phyloP scores from a whole-genome alignment of 163 green algal genomes.

The Scenedesmus sp. region DNA sequence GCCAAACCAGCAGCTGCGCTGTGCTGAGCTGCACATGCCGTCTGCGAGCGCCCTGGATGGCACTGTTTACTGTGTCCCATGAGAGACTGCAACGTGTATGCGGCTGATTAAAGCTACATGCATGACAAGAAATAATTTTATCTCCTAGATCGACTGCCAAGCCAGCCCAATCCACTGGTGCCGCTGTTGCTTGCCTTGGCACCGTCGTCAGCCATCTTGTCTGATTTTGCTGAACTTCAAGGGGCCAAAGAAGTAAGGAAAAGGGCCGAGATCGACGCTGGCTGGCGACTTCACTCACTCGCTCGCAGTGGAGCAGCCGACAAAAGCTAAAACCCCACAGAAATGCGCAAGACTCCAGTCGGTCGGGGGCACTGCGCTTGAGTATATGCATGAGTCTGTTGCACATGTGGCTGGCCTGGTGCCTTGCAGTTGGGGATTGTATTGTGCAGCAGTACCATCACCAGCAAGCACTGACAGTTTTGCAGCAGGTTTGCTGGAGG shows the following conservation, averaged over 20 bases:
- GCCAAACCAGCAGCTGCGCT: neutral
- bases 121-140: neutral
- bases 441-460: neutral
- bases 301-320: neutral
- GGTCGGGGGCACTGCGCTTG: neutral
- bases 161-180: neutral
- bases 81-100: neutral
- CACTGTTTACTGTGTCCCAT: neutral
- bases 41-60: neutral
- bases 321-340: conserved; percentile 11
- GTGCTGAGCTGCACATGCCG: neutral
- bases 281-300: neutral
- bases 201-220: conserved; percentile 47
- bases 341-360: neutral
- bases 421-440: neutral
- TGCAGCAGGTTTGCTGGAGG: neutral
- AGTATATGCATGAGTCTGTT: neutral
- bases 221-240: conserved; percentile 14
- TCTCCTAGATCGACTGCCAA: neutral
- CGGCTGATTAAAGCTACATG: neutral
- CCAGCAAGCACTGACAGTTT: neutral
- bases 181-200: conserved; percentile 36
- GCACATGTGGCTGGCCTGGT: neutral
- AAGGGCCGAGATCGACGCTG: conserved; percentile 14
- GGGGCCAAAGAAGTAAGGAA: conserved; percentile 2